Percentiles rank a stretch among this genome's conserved stretches.
These are phyloP conservation scores for Effrenium voratum DNA, from an alignment of 73 alveolate genomes.

Conservation along the genomic window DNA sequence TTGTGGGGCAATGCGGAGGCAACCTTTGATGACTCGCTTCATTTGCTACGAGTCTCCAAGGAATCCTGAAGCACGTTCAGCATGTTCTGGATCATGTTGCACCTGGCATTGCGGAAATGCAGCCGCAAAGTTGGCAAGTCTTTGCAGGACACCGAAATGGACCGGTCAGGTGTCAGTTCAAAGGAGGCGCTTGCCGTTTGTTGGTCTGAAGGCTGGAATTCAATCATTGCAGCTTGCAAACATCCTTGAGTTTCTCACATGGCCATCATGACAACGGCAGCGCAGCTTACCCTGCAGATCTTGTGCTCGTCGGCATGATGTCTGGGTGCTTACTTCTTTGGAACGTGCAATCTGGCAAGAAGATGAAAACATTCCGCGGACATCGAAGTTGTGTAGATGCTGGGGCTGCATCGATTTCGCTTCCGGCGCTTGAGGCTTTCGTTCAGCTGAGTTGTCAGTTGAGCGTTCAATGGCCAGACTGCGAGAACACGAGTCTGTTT, in stretches of 20 bases:
- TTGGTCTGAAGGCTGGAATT: conserved; percentile 51
- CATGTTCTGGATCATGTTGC: too few relatives aligned
- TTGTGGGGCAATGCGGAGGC: conserved; percentile 55
- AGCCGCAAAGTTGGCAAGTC: background rate
- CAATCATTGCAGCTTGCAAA: background rate
- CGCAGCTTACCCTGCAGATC: background rate
- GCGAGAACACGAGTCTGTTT: background rate
- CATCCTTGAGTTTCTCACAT: background rate
- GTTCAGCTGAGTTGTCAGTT: too few relatives aligned
- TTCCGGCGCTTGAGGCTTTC: too few relatives aligned
- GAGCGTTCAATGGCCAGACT: too few relatives aligned
- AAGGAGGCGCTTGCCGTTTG: conserved; percentile 75
- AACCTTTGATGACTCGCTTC: conserved; percentile 15
- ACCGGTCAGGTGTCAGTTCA: conserved; percentile 40
- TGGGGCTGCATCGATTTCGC: background rate
- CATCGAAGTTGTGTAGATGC: conserved; percentile 68
- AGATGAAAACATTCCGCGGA: conserved; percentile 34
- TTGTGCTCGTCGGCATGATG: conserved; percentile 54
- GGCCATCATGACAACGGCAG: background rate
- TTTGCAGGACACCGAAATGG: conserved; percentile 16
- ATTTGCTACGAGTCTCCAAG: conserved; percentile 52
- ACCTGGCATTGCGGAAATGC: too few relatives aligned
- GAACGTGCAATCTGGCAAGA: conserved; percentile 9
- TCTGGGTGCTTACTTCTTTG: conserved; percentile 53
- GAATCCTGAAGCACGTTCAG: too few relatives aligned